These are phyloP conservation scores for Botryosphaeria agaves DNA, from an alignment of 2,329 filamentous ascomycete genomes.

Conservation along the genomic window DNA sequence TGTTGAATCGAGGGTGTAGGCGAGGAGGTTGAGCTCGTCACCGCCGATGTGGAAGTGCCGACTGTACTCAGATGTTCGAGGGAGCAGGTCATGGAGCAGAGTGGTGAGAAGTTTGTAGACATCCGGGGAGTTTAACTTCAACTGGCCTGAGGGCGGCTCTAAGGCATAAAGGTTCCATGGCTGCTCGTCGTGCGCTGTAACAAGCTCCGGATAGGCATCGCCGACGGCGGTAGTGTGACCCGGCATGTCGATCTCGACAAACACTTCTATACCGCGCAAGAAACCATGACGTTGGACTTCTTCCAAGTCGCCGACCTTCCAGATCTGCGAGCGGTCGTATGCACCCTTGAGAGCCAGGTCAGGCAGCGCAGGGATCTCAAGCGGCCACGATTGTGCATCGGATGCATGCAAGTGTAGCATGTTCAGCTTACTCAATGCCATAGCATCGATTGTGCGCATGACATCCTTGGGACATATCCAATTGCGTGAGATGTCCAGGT, in stretches of 20 bases:
- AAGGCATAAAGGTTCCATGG: not conserved
- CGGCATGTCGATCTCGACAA: conserved; percentile 2
- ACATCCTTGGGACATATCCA: not conserved
- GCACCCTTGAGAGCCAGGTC: conserved; percentile 1
- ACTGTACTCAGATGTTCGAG: not conserved
- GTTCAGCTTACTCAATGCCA: conserved; percentile 2
- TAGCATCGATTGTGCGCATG: conserved; percentile 1
- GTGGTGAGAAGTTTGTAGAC: conserved; percentile 1
- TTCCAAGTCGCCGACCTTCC: not conserved
- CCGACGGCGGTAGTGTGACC: conserved; percentile 1
- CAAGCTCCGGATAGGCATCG: conserved; percentile 1
- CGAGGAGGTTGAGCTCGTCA: conserved; percentile 1
- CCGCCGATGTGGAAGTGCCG: conserved; percentile 1
- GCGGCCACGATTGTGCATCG: conserved; percentile 2
- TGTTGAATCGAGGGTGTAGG: conserved; percentile 2
- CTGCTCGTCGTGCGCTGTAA: conserved; percentile 1
- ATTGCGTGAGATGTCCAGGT: conserved; percentile 1
- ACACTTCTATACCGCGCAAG: conserved; percentile 1
- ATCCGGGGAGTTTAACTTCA: conserved; percentile 2
- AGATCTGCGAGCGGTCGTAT: conserved; percentile 1
- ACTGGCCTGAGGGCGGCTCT: conserved; percentile 1
- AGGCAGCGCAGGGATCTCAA: conserved; percentile 1
- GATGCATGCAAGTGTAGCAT: conserved; percentile 1
- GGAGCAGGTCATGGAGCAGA: conserved; percentile 1
- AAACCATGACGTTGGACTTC: conserved; percentile 1